Evolutionary conservation across 73 alveolate genomes (phyloP).

Genomic region (Uronychia binucleata): DNA sequence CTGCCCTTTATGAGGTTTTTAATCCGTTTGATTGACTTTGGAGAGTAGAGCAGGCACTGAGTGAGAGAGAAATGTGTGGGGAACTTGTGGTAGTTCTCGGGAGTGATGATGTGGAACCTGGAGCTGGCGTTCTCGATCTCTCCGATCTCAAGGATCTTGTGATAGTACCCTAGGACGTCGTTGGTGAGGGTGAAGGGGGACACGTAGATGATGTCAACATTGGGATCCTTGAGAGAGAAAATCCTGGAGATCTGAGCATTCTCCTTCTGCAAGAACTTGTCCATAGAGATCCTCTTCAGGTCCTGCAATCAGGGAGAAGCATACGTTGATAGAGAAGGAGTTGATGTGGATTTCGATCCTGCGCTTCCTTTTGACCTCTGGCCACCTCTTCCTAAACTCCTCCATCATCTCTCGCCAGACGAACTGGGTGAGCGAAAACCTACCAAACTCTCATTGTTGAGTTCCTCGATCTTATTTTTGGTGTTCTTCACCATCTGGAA

Average conservation of each 20-base stretch:
- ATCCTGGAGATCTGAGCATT: constrained; percentile 92
- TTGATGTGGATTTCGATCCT: constrained; percentile 92
- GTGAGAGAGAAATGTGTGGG: constrained; percentile 93
- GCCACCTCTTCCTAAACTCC: constrained; percentile 92
- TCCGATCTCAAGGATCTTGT: constrained; percentile 92
- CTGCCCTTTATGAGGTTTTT: constrained; percentile 81
- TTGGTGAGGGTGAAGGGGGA: constrained; percentile 89
- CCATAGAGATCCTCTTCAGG: constrained; percentile 88
- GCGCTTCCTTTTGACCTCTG: constrained; percentile 74
- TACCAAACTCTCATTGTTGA: constrained; percentile 56
- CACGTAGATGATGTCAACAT: constrained; percentile 87
- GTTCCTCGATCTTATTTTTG: constrained; percentile 61
- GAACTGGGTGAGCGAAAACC: too few relatives aligned
- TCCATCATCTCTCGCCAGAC: constrained; percentile 86
- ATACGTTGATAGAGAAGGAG: constrained; percentile 71
- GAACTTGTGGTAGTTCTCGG: constrained; percentile 83
- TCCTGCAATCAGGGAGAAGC: constrained; percentile 22
- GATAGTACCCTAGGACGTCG: constrained; percentile 90
- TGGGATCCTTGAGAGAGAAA: constrained; percentile 90
- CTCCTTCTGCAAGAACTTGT: constrained; percentile 87
- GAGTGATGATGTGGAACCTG: constrained; percentile 88
- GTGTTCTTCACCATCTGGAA: constrained; percentile 65
- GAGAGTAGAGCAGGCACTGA: constrained; percentile 86
- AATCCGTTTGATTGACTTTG: constrained; percentile 91
- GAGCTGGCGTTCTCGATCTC: constrained; percentile 86